Base-by-base conservation (phyloP, 768 basidiomycete species). In the Kwoniella mangroviensis region DNA sequence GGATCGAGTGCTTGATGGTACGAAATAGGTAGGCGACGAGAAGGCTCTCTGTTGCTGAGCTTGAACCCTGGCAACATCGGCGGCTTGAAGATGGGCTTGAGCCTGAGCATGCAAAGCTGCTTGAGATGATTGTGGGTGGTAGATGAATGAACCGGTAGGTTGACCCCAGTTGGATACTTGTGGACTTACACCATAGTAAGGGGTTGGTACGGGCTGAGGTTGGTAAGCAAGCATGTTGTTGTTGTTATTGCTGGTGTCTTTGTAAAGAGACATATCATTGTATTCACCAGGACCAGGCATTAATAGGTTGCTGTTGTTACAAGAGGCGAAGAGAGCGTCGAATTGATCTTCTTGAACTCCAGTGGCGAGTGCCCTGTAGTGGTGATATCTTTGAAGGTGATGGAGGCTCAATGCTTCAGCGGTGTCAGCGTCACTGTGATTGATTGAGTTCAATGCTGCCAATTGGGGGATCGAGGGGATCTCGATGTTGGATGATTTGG, bases 341-440 rank as follows among this genome's bases (percentile, higher is more conserved):
- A 75, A 66, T 21, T 72, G 66, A 34, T 65, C 53, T 24, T 58
- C 34, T 34, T 43, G 65, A 6, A 73, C 75, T 64, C 75, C 68
- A 21, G 73, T 72, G 41, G 78, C 78, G 28, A 79, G 78, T 12
- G 70, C 68, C 56, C 73, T 77, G 73, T 80, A 80, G 62, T 80
- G 73, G 17, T 76, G 65, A 58, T 77, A 78, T n/a, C 79, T 64
- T 54, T 77, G 74, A 17, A 80, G 65, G 58, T 80, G 79, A 42
- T 80, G 79, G 51, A 70, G 71, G 52, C 72, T 73, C 19, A 80
- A 67, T 22, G 76, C 75, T 57, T 77, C 75, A 34, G 72, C 78
- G 19, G 74, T 69, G 28, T 70, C 68, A 24, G 69, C 42, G 15
- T 71, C 68, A 10, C 55, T 26, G 12, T 64, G 28, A 21, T 26